Evolutionary conservation across 805 yeast genomes (phyloP).

Genomic region (Wickerhamiella alocasiicola): DNA sequence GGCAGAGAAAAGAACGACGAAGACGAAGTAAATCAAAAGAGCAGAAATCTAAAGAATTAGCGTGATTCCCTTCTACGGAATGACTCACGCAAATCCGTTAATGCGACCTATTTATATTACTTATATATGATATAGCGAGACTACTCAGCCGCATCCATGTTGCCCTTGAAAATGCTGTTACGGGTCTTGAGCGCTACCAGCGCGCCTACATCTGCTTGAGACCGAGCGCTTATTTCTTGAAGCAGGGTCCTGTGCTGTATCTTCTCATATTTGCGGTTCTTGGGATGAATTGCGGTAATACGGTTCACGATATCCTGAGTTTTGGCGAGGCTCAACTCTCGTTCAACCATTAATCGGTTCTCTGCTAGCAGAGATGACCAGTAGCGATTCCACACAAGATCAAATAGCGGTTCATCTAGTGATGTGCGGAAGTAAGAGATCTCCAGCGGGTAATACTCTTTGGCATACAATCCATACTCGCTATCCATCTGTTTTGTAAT

Average conservation of each 20-base stretch:
- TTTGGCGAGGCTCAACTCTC: constrained; percentile 2
- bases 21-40: background rate
- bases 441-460: constrained; percentile 53
- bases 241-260: background rate
- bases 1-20: constrained; percentile 45
- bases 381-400: constrained; percentile 21
- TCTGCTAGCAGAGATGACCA: constrained; percentile 14
- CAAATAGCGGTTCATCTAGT: constrained; percentile 37
- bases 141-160: too few relatives aligned
- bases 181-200: constrained; percentile 6
- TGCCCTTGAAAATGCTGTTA: constrained; percentile 1
- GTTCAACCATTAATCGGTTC: constrained; percentile 8
- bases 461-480: constrained; percentile 62
- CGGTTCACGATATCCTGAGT: constrained; percentile 5
- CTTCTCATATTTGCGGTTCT: background rate
- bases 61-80: too few relatives aligned
- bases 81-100: too few relatives aligned
- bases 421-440: constrained; percentile 46
- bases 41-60: background rate
- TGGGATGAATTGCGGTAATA: background rate
- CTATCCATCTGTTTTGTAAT: constrained; percentile 13
- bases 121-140: too few relatives aligned
- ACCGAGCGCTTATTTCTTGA: background rate
- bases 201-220: constrained; percentile 7
- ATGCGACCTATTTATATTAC: too few relatives aligned